Evolutionary conservation across 345 rosid genomes (phyloP).

Genomic region (Citrus glauca): DNA sequence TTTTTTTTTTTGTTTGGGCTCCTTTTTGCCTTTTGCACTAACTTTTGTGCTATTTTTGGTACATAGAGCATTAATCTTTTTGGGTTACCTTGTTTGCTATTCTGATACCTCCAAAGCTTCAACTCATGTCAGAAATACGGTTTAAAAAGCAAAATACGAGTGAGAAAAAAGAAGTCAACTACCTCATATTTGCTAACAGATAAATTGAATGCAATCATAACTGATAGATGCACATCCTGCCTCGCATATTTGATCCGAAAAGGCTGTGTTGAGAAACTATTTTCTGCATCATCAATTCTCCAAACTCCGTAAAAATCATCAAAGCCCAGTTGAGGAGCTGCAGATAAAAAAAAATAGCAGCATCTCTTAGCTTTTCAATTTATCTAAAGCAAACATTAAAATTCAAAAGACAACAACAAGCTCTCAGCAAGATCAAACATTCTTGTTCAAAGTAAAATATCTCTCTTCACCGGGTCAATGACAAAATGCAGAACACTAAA

Average conservation of each 20-base stretch:
- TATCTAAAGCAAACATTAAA: neutral
- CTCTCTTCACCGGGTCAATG: neutral
- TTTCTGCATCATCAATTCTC: constrained; percentile 43
- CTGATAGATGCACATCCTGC: constrained; percentile 39
- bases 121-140: neutral
- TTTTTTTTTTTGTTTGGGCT: too few species aligned
- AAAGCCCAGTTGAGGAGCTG: constrained; percentile 34
- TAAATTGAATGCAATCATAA: constrained; percentile 37
- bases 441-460: neutral
- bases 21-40: too few species aligned
- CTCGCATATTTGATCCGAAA: constrained; percentile 43
- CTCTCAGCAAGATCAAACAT: neutral
- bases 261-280: constrained; percentile 42
- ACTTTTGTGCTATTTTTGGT: too few species aligned
- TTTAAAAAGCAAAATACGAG: neutral
- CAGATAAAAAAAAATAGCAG: neutral
- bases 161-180: neutral
- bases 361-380: neutral
- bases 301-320: constrained; percentile 35
- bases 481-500: neutral
- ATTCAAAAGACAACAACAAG: neutral
- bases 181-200: constrained; percentile 27
- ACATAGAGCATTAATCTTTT: too few species aligned
- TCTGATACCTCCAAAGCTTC: constrained; percentile 4
- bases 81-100: neutral